Percentiles rank a stretch among this genome's conserved stretches.
Evolutionary conservation across 495 filamentous ascomycete species (phyloP).

Genomic region (Hypoxylon fuscum): DNA sequence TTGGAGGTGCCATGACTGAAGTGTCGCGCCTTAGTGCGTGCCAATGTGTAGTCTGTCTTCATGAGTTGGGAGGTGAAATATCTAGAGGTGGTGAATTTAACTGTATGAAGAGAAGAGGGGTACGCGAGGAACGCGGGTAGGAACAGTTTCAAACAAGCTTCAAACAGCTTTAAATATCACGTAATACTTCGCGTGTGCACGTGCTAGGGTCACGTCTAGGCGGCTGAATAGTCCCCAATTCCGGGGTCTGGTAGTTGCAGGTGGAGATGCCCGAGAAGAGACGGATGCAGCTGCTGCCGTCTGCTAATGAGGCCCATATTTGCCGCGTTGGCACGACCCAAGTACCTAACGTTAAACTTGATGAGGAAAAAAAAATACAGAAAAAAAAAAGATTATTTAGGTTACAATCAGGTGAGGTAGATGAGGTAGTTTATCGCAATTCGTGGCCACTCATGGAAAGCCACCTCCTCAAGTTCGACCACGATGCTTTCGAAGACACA

Average conservation of each 20-base stretch:
- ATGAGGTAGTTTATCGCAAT: constrained; percentile 22
- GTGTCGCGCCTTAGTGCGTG: no score
- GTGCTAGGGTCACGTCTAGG: constrained; percentile 1
- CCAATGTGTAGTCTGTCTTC: no score
- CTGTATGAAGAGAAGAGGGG: no score
- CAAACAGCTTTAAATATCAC: no score
- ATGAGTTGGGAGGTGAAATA: no score
- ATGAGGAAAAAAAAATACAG: no score
- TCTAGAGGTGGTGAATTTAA: no score
- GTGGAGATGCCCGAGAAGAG: no score
- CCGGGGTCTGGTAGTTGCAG: neutral
- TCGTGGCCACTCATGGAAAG: constrained; percentile 38
- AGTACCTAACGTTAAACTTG: neutral
- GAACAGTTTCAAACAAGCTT: no score
- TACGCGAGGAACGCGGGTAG: no score
- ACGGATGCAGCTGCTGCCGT: constrained; percentile 14
- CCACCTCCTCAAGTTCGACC: constrained; percentile 27
- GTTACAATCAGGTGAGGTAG: neutral
- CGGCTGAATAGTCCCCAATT: constrained; percentile 2
- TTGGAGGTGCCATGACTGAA: no score
- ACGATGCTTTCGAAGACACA: constrained; percentile 39
- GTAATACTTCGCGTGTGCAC: constrained; percentile 13
- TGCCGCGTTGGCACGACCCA: constrained; percentile 1
- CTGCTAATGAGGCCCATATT: constrained; percentile 6
- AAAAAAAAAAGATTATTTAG: no score